These are phyloP conservation scores for Pleurotus tuber-regium DNA, from an alignment of 768 basidiomycete species.

Conservation along the genomic window DNA sequence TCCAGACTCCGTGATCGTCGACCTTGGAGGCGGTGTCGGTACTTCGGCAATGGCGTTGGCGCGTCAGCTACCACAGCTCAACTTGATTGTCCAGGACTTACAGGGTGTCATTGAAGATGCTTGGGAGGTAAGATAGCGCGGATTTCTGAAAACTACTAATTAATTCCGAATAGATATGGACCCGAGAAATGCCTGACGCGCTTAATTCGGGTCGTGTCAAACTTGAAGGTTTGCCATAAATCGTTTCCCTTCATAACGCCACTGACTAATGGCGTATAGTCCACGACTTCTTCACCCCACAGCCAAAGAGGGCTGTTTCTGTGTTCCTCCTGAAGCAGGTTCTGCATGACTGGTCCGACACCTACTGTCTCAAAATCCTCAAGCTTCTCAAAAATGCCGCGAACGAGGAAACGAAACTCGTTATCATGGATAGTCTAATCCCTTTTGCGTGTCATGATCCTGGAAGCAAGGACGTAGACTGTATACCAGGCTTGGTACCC, in stretches of 20 bases:
- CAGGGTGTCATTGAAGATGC: slow-evolving; percentile 40
- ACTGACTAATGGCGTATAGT: no score
- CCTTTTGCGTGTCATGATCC: slow-evolving; percentile 32
- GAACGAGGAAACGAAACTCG: slow-evolving; percentile 29
- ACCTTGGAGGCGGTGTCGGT: slow-evolving; percentile 56
- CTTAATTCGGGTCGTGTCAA: slow-evolving; percentile 17
- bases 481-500: slow-evolving; percentile 21
- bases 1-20: slow-evolving; percentile 39
- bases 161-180: slow-evolving; percentile 12
- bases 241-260: no score
- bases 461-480: not conserved
- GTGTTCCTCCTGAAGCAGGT: slow-evolving; percentile 58
- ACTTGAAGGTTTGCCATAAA: slow-evolving; percentile 27
- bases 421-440: slow-evolving; percentile 40
- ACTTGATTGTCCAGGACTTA: slow-evolving; percentile 47
- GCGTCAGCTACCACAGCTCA: slow-evolving; percentile 21
- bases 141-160: no score
- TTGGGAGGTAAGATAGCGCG: slow-evolving; percentile 22
- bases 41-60: slow-evolving; percentile 21
- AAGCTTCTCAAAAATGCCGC: slow-evolving; percentile 34
- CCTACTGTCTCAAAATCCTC: slow-evolving; percentile 34
- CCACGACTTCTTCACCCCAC: slow-evolving; percentile 31
- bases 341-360: slow-evolving; percentile 65
- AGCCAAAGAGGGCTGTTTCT: slow-evolving; percentile 35
- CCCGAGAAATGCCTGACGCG: not conserved